Base-by-base conservation (phyloP, 2,329 filamentous ascomycete genomes). In the Penicillium sp. region DNA sequence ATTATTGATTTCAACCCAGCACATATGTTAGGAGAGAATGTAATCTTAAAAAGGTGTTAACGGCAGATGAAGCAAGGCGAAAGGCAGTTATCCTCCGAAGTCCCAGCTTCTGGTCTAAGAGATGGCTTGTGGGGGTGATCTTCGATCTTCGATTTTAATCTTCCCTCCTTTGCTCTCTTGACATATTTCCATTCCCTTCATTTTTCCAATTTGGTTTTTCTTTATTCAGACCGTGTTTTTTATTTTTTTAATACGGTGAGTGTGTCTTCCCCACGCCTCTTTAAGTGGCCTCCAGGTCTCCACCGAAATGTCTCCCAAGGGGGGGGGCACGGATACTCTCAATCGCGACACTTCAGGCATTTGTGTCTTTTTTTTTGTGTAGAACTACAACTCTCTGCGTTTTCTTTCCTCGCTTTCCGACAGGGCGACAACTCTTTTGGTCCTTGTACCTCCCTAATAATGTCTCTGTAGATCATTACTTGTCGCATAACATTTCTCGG, bases 211-310 rank as follows among this genome's bases (percentile, higher is more conserved):
- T 52, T 47, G 9, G 29, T 15, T 35, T 41, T 54, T 47, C 15
- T 43, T 42, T 41, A 49, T 54, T 43, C 15, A 2, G 2, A n/a
- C 9, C 25, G 33, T 48, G 45, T 33, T 6, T 15, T 38, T 56
- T 54, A n/a, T 45, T 54, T 40, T 54, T 52, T 42, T 48, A 54
- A 54, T 45, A 60, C 52, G 38, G 66, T 67, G 55, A 67, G 62
- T 62, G 29, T 35, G n/a, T 48, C 50, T 69, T 67, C 66, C 68
- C 70, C 68, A 69, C 69, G 65, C 62, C 69, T 70, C 59, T 33
- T 33, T 64, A 67, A 67, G 54, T 58, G 57, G 58, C 64, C 33
- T 35, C 15, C 33, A 13, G 61, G 65, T 67, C 70, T 71, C 70
- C 70, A 72, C 69, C 57, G 45, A 63, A 51, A 61, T 56, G 61